Evolutionary conservation across 1,139 yeast genomes (phyloP).

Genomic region (Torulaspora pretoriensis): DNA sequence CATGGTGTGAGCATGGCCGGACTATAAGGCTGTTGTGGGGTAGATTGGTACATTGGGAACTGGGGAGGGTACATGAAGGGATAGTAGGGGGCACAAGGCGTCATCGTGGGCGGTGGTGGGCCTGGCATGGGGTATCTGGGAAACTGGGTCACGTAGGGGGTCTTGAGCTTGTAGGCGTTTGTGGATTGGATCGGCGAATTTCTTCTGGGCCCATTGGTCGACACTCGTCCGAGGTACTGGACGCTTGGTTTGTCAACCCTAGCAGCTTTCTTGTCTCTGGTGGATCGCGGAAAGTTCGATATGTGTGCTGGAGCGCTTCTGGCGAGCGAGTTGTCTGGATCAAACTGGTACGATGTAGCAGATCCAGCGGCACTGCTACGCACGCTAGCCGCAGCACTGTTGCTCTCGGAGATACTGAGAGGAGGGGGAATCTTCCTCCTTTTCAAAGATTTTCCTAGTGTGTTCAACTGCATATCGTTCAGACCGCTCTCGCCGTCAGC

Average conservation of each 20-base stretch:
- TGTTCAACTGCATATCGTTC: constrained; percentile 9
- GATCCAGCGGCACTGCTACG: constrained; percentile 9
- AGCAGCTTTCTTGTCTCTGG: constrained; percentile 1
- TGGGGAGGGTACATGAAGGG: constrained; percentile 13
- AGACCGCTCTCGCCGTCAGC: constrained; percentile 6
- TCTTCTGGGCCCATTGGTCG: constrained; percentile 3
- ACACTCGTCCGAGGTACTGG: constrained; percentile 13
- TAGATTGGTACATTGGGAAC: constrained; percentile 10
- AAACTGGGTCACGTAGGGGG: constrained; percentile 12
- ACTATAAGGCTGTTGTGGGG: constrained; percentile 10
- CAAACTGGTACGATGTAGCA: constrained; percentile 3
- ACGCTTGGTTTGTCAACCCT: constrained; percentile 14
- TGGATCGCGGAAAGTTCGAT: constrained; percentile 13
- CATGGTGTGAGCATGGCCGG: constrained; percentile 8
- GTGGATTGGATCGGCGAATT: constrained; percentile 9
- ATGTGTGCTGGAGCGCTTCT: constrained; percentile 17
- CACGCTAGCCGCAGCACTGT: constrained; percentile 6
- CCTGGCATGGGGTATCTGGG: constrained; percentile 8
- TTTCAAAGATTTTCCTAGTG: constrained; percentile 20
- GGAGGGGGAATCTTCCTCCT: constrained; percentile 24
- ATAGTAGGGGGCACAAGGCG: constrained; percentile 9
- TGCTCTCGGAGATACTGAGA: constrained; percentile 11
- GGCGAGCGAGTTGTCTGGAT: neutral
- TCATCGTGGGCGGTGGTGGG: constrained; percentile 9
- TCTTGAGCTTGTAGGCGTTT: constrained; percentile 13